phyloP scores from a whole-genome alignment of 768 basidiomycete genomes.

The Daedaleopsis nitida region DNA sequence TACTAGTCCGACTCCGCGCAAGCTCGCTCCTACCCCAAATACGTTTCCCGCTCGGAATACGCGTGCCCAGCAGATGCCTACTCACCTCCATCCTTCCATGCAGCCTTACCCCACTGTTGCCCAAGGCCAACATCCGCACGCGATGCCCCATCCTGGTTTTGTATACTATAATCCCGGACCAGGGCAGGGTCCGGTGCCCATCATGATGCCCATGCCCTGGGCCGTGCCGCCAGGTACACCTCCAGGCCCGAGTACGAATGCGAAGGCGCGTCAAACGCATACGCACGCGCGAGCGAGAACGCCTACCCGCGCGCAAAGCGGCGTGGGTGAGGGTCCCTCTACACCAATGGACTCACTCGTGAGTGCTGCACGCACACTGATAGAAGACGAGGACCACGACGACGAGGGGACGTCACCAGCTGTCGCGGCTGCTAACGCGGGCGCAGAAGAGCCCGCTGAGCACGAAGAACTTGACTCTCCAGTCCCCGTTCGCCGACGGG shows the following conservation, averaged over 20 bases:
- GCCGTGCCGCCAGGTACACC: conserved; percentile 5
- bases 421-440: conserved; percentile 19
- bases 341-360: conserved; percentile 59
- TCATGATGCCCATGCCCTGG: conserved; percentile 19
- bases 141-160: conserved; percentile 7
- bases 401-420: background rate
- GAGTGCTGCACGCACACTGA: conserved; percentile 61
- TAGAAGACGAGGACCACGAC: conserved; percentile 40
- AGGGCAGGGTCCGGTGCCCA: conserved; percentile 7
- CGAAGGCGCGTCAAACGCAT: background rate
- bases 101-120: conserved; percentile 1
- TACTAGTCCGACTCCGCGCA: background rate
- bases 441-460: conserved; percentile 23
- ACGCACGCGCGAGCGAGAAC: conserved; percentile 6
- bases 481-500: background rate
- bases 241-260: background rate
- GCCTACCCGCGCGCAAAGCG: conserved; percentile 24
- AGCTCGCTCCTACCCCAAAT: conserved; percentile 15
- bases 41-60: conserved; percentile 8
- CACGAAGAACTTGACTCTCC: conserved; percentile 3
- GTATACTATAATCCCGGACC: conserved; percentile 15
- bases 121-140: conserved; percentile 4
- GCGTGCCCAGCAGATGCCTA: conserved; percentile 10
- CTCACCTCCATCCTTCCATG: conserved; percentile 25
- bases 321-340: conserved; percentile 17